Base-by-base conservation (phyloP, 2,329 filamentous ascomycete genomes). In the Magnaporthales sp. region DNA sequence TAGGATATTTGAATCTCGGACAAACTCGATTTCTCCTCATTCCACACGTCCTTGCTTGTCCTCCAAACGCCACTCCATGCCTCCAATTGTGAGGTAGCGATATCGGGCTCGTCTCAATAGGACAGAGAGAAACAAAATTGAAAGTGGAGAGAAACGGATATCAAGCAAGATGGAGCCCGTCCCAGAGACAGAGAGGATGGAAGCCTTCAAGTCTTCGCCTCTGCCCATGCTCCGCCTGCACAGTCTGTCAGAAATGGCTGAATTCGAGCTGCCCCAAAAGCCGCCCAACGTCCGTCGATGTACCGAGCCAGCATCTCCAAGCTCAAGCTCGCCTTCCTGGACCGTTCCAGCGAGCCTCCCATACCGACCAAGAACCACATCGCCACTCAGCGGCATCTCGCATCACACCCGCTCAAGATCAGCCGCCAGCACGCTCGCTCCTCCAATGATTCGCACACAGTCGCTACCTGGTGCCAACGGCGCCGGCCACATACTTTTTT, bases 151-250 rank as follows among this genome's bases (percentile, higher is more conserved):
- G 64, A 63, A 64, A 68, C 68, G 1, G 66, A 66, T 64, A 46
- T 11, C 32, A 38, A 6, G 32, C 75, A 76, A 72, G 71, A 89
- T 89, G 87, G 87, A 89, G 77, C 85, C 86, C 67, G 87, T 89
- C 73, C 87, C 87, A 70, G 87, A 89, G 79, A 87, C 86, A 64
- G 85, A 89, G 80, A 82, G 86, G 70, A 86, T 89, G 83, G 86
- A 89, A 80, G 85, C 86, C 75, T 89, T 89, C 74, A 83, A 81
- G 69, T 77, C 85, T 66, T 83, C 84, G 65, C 85, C 85, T 70
- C 77, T 87, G 51, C 84, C 85, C 54, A 80, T 79, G 31, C 75
- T 87, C 61, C 82, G 84, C 68, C 75, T 85, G 27, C 81, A 80
- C 67, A 79, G 77, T 67, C 71, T 78, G 60, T 74, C 78, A 32